Percentiles rank a stretch among this genome's conserved stretches.
Evolutionary conservation across 1,284 basidiomycete genomes (phyloP).

Genomic region (Trichosporon sp.): DNA sequence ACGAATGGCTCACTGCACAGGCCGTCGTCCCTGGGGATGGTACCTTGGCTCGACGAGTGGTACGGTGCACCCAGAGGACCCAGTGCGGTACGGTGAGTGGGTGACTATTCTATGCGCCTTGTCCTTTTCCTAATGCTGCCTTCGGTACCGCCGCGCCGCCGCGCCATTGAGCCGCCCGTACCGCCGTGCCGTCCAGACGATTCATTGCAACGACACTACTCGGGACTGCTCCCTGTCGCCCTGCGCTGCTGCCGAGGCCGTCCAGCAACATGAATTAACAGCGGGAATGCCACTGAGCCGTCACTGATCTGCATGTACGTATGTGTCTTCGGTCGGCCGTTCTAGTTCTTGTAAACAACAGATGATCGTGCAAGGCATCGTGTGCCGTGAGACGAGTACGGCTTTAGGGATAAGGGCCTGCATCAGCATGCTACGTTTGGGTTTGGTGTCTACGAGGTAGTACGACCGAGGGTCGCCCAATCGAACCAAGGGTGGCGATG

Average conservation of each 20-base stretch:
- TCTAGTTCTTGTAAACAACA: background rate
- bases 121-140: background rate
- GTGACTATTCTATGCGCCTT: slow-evolving; percentile 1
- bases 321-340: background rate
- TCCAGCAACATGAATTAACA: background rate
- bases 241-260: background rate
- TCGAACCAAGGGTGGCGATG: too few species aligned
- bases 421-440: background rate
- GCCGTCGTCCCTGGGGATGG: background rate
- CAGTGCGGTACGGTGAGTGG: background rate
- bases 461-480: too few species aligned
- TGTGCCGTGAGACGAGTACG: background rate
- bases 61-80: background rate
- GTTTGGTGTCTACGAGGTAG: too few species aligned
- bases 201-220: background rate
- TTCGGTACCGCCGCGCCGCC: background rate
- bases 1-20: slow-evolving; percentile 11
- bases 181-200: background rate
- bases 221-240: background rate
- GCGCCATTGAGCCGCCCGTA: too few species aligned
- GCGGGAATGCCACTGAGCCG: background rate
- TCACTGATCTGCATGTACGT: background rate
- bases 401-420: background rate
- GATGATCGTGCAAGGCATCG: background rate
- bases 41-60: background rate